These are phyloP conservation scores for Mucor irregularis DNA, from an alignment of 371 early-diverging fungal genomes.

Conservation along the genomic window DNA sequence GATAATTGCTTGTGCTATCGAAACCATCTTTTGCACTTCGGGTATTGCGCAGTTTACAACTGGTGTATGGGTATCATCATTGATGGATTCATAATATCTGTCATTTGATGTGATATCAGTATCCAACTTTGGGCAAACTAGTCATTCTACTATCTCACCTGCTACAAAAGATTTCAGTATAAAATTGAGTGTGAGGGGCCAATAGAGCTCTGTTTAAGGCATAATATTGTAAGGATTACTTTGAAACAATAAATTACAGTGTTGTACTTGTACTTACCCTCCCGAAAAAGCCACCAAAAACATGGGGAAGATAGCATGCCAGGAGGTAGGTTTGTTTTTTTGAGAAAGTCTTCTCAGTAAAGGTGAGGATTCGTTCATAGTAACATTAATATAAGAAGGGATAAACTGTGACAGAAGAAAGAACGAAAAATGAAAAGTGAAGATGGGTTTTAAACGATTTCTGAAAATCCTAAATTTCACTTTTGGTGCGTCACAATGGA, in stretches of 20 bases:
- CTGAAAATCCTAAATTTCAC: too few species aligned
- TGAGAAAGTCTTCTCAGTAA: background rate
- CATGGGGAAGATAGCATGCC: slow-evolving; percentile 28
- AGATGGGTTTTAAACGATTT: too few species aligned
- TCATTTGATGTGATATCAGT: background rate
- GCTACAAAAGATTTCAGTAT: slow-evolving; percentile 40
- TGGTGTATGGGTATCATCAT: slow-evolving; percentile 6
- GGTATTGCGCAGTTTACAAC: slow-evolving; percentile 40
- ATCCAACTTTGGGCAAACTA: background rate
- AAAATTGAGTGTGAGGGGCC: slow-evolving; percentile 38
- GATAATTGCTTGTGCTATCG: slow-evolving; percentile 33
- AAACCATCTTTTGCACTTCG: slow-evolving; percentile 41
- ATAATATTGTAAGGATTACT: background rate
- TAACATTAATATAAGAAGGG: too few species aligned
- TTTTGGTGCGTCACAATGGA: too few species aligned
- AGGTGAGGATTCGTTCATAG: slow-evolving; percentile 1
- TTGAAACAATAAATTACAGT: background rate
- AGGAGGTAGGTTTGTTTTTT: slow-evolving; percentile 22
- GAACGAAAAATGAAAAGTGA: too few species aligned
- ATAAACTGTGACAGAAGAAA: too few species aligned
- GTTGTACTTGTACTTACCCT: slow-evolving; percentile 18
- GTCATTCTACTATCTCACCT: slow-evolving; percentile 30
- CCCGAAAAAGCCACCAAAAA: slow-evolving; percentile 18
- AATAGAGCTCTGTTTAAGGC: slow-evolving; percentile 25
- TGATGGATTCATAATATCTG: slow-evolving; percentile 27